A percentile compares a stretch with the other conserved stretches of the same genome.
Conservation (phyloP, 192 early-diverging fungal species). For the Gorgonomyces haynaldii region DNA sequence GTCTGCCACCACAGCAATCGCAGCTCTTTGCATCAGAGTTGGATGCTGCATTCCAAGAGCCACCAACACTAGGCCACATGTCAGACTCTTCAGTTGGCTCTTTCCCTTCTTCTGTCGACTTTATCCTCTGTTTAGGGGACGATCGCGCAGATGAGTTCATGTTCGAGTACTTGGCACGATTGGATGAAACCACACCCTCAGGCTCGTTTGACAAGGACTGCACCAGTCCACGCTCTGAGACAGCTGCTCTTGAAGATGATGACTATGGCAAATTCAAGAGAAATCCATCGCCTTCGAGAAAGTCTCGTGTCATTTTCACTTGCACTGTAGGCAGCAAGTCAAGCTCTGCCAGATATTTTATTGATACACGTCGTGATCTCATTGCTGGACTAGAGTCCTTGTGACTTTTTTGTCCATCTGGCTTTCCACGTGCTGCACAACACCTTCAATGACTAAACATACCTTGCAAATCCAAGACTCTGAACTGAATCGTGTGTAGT, state of each 20-base stretch:
- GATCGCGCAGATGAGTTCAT: conserved; percentile 73
- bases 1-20: conserved; percentile 5
- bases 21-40: neutral
- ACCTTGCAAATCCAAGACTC: conserved; percentile 39
- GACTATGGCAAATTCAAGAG: neutral
- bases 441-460: conserved; percentile 13
- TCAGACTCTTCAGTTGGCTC: conserved; percentile 1
- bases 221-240: neutral
- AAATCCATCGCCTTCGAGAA: neutral
- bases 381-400: neutral
- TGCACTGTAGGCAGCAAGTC: conserved; percentile 35
- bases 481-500: conserved; percentile 39
- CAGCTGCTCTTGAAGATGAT: neutral
- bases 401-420: neutral
- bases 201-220: conserved; percentile 3
- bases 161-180: conserved; percentile 49
- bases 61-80: too few species aligned
- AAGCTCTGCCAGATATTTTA: conserved; percentile 22
- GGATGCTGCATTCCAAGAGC: neutral
- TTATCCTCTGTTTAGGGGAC: conserved; percentile 61
- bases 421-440: neutral
- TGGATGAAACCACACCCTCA: neutral
- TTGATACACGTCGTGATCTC: neutral
- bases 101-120: conserved; percentile 29
- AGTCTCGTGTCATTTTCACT: too few species aligned